These are phyloP conservation scores for Spirogloea muscicola DNA, from an alignment of 139 green algal genomes.

Conservation along the genomic window DNA sequence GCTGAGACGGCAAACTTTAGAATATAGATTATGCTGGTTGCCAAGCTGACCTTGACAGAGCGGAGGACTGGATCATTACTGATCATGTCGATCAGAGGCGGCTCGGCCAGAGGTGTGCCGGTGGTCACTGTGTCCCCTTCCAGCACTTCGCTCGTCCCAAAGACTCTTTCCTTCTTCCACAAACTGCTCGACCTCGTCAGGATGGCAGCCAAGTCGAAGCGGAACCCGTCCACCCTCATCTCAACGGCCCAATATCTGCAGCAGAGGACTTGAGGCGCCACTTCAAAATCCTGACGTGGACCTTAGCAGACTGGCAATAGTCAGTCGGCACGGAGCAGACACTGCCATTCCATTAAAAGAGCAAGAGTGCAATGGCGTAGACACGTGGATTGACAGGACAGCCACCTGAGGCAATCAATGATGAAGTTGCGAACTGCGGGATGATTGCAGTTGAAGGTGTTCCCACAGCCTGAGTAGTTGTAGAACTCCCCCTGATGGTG, in stretches of 20 bases:
- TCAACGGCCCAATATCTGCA: conserved; percentile 77
- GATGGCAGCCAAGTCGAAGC: conserved; percentile 97
- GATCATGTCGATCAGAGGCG: conserved; percentile 74
- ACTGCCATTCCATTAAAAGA: too few species aligned
- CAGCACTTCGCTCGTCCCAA: conserved; percentile 9
- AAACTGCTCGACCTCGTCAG: conserved; percentile 69
- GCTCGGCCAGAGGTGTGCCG: conserved; percentile 83
- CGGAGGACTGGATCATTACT: conserved; percentile 65
- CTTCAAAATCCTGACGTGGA: too few species aligned
- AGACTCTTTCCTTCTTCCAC: conserved; percentile 30
- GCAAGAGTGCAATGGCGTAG: not conserved
- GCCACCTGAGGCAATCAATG: conserved; percentile 80
- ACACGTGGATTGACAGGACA: too few species aligned
- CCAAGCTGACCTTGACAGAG: conserved; percentile 36
- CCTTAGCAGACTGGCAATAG: too few species aligned
- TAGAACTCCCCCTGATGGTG: conserved; percentile 86
- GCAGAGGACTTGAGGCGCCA: too few species aligned
- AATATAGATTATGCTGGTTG: too few species aligned
- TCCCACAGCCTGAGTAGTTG: conserved; percentile 99
- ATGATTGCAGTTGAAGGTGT: conserved; percentile 99
- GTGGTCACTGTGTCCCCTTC: conserved; percentile 73
- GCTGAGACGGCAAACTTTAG: too few species aligned
- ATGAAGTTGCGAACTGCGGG: conserved; percentile 86
- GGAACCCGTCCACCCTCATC: conserved; percentile 73
- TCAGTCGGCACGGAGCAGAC: too few species aligned